A percentile compares a stretch with the other conserved stretches of the same genome.
Evolutionary conservation across 2,329 filamentous ascomycete species (phyloP).

Genomic region (Botrytis elliptica): DNA sequence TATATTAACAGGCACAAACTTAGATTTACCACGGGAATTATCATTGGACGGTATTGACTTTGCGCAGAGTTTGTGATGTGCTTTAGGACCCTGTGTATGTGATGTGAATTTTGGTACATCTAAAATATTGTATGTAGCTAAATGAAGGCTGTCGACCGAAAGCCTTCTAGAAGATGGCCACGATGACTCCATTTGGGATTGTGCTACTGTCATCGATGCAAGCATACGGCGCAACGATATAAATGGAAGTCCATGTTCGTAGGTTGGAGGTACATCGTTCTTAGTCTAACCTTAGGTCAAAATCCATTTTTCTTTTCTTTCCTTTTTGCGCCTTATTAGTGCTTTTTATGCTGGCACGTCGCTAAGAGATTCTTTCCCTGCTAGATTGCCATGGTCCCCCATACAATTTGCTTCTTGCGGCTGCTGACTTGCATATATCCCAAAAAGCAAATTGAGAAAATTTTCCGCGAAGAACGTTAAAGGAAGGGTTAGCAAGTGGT

Average conservation of each 20-base stretch:
- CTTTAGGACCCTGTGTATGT: not conserved
- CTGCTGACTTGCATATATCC: conserved; percentile 17
- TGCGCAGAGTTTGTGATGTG: not conserved
- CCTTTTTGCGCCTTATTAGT: not conserved
- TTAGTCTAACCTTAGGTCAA: not conserved
- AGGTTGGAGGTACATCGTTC: not conserved
- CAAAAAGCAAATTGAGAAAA: not conserved
- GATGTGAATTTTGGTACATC: not conserved
- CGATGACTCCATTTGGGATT: not conserved
- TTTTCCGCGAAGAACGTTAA: not conserved
- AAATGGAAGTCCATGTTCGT: conserved; percentile 8
- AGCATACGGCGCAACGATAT: not conserved
- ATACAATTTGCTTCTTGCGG: not conserved
- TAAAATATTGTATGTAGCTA: not conserved
- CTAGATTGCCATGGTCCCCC: not conserved
- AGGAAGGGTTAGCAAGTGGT: not conserved
- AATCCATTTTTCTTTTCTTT: not conserved
- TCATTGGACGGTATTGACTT: not conserved
- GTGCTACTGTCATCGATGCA: not conserved
- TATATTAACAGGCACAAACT: not conserved
- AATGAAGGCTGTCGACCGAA: not conserved
- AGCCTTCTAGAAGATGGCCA: conserved; percentile 9
- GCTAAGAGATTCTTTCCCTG: not conserved
- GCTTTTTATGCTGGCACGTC: not conserved
- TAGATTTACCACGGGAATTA: not conserved